Percentiles rank a stretch among this genome's conserved stretches.
phyloP scores from a whole-genome alignment of 306 rosid genomes.

The Acacia crassicarpa region DNA sequence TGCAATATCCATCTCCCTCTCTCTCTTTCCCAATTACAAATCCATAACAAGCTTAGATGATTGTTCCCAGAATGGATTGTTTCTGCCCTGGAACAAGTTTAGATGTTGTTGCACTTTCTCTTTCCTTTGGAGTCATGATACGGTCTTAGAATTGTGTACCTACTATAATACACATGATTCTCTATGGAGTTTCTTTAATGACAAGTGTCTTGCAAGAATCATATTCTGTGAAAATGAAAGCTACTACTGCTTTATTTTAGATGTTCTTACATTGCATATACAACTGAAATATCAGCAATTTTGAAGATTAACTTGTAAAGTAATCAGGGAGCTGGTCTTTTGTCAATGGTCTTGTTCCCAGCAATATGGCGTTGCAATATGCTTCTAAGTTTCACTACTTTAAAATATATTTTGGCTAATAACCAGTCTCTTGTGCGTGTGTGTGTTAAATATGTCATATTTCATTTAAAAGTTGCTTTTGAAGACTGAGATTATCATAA shows the following conservation, averaged over 20 bases:
- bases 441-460: neutral
- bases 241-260: neutral
- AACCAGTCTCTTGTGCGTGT: neutral
- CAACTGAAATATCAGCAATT: neutral
- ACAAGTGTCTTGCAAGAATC: neutral
- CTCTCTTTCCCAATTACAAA: neutral
- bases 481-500: conserved; percentile 27
- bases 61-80: neutral
- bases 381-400: neutral
- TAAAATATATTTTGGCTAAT: neutral
- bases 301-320: neutral
- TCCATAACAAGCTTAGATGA: neutral
- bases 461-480: neutral
- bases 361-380: neutral
- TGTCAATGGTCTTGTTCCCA: neutral
- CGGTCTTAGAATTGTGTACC: neutral
- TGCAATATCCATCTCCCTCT: neutral
- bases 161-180: neutral
- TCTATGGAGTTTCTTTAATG: neutral
- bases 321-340: neutral
- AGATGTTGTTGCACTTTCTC: neutral
- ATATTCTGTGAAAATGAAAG: conserved; percentile 4
- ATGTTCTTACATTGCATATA: neutral
- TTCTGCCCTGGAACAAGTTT: neutral
- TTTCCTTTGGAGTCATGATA: neutral